Conservation (phyloP, 2,329 filamentous ascomycete species). For the Diaporthe sp. region DNA sequence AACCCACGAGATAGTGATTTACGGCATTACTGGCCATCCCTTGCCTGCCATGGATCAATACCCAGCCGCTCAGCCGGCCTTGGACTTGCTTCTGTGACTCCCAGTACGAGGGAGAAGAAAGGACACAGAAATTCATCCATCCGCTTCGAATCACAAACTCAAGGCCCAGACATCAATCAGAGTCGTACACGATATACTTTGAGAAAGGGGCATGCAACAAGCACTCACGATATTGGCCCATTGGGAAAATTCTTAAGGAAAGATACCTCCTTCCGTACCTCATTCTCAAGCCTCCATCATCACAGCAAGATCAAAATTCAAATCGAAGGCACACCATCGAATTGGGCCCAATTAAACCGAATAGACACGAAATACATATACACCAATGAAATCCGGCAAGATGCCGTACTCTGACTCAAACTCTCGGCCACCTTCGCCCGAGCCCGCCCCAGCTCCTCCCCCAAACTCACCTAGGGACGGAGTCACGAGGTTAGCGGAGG, state of each 20-base stretch:
- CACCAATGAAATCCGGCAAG: neutral
- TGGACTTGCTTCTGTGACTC: neutral
- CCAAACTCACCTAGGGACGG: neutral
- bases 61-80: neutral
- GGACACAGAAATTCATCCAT: neutral
- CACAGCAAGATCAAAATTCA: too few species aligned
- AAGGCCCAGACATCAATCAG: too few species aligned
- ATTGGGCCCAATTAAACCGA: neutral
- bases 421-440: conserved; percentile 2
- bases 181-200: neutral
- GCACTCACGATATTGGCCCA: neutral
- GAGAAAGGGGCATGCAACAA: neutral
- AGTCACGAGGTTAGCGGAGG: neutral
- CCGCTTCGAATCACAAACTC: neutral
- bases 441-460: conserved; percentile 5
- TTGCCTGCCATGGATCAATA: conserved; percentile 8
- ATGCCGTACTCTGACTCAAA: neutral
- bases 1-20: neutral
- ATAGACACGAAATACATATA: too few species aligned
- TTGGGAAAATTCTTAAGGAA: neutral
- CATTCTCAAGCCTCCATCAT: neutral
- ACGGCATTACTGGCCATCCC: neutral
- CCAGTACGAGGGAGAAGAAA: neutral
- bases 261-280: too few species aligned
- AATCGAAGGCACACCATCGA: too few species aligned